Conservation (phyloP, 345 rosid genomes). For the Pistacia vera region DNA sequence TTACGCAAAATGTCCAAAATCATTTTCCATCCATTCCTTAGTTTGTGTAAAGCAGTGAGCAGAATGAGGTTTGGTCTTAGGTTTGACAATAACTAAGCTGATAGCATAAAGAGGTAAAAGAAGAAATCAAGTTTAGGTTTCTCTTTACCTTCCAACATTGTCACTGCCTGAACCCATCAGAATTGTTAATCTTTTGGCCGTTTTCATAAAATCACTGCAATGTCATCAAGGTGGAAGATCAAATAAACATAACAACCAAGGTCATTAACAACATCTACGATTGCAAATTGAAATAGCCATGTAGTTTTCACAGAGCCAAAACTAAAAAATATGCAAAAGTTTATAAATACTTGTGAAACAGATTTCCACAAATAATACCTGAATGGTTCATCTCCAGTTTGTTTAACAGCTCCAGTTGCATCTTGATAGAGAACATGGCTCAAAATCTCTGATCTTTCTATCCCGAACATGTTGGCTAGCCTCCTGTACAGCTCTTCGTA, state of each 20-base stretch:
- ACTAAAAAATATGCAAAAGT: background rate
- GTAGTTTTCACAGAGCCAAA: background rate
- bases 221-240: constrained; percentile 1
- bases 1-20: background rate
- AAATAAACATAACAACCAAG: background rate
- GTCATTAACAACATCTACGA: background rate
- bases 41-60: constrained; percentile 2
- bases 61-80: background rate
- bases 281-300: background rate
- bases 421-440: constrained; percentile 72
- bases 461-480: constrained; percentile 75
- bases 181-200: constrained; percentile 75
- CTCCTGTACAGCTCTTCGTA: constrained; percentile 72
- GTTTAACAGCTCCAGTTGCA: constrained; percentile 57
- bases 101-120: background rate
- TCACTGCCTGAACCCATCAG: constrained; percentile 52
- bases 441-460: constrained; percentile 61
- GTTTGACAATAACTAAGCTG: background rate
- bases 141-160: constrained; percentile 60
- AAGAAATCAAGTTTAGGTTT: background rate
- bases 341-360: background rate
- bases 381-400: constrained; percentile 82
- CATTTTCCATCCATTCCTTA: background rate
- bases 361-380: constrained; percentile 42
- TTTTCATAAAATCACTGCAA: constrained; percentile 64